Conservation (phyloP, 768 basidiomycete species). For the Pisolithus tinctorius region DNA sequence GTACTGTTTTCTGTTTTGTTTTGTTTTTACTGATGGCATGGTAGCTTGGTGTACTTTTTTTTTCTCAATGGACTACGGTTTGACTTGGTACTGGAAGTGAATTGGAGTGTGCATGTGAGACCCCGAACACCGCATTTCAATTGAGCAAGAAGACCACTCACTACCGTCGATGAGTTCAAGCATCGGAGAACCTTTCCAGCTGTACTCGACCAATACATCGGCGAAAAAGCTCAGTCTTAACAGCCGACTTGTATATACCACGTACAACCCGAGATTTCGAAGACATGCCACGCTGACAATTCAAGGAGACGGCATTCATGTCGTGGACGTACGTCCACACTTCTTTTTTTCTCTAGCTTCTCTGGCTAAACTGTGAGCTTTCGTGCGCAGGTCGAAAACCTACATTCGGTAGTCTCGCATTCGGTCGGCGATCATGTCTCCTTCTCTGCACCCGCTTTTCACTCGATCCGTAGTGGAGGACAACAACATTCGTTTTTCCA, state of each 20-base stretch:
- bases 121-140: conserved; percentile 17
- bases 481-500: conserved; percentile 27
- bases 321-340: conserved; percentile 52
- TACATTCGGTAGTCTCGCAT: conserved; percentile 63
- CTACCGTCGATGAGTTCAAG: conserved; percentile 22
- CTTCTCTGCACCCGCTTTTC: conserved; percentile 55
- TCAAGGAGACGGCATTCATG: conserved; percentile 69
- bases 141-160: conserved; percentile 3
- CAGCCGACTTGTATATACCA: conserved; percentile 13
- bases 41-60: neutral
- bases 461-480: conserved; percentile 32
- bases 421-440: conserved; percentile 59
- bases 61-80: too few relatives aligned
- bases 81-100: neutral
- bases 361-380: neutral
- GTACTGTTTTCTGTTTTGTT: neutral
- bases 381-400: conserved; percentile 46
- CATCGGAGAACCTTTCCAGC: conserved; percentile 26
- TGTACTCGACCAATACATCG: conserved; percentile 18
- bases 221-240: conserved; percentile 1
- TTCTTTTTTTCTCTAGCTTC: conserved; percentile 6
- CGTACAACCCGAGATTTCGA: conserved; percentile 27
- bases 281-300: conserved; percentile 61
- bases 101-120: neutral
- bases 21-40: neutral